Evolutionary conservation across 345 rosid species (phyloP), one percentile per base, ranked within the genome.

Genomic region (Murraya paniculata): DNA sequence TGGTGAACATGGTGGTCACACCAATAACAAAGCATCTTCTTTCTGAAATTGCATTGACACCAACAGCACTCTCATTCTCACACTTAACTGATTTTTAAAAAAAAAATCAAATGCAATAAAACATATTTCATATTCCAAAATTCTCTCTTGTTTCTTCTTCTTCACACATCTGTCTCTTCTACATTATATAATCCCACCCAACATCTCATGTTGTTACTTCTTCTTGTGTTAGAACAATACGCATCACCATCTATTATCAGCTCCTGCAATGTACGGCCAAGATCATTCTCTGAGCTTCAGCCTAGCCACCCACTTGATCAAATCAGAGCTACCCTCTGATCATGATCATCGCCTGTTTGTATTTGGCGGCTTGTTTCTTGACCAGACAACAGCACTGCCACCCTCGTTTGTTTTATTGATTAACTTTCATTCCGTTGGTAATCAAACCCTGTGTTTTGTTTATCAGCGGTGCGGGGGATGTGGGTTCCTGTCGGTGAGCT

Each of bases 401-500:
- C 80, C 89, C 53, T 88, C 92, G 30, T 84, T 90, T 64, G 84
- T 86, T 38, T 84, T 91, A 0, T 82, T 85, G 8, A 60, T 86
- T 21, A 25, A 72, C 30, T 38, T 58, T 19, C 3, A 27, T 1
- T 22, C 5, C 16, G 35, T 77, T 4, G 72, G 56, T 25, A 48
- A 41, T 19, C 74, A 78, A 77, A 83, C 75, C 73, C 75, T 82
- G 79, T 80, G 81, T 64, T 83, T 78, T 57, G 79, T 75, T 36
- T 77, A 79, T 72, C 30, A 65, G 33, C 77, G 82, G 86, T 81
- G 76, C 72, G 82, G 1, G 57, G 71, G 79, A 69, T 82, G 83
- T 16, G 70, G 84, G 73, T 95, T 95, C 79, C 59, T 87, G 58
- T 91, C 98, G 0, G 91, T 91, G 64, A 88, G 98, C 66, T 85